Percentiles rank a stretch among this genome's conserved stretches.
Evolutionary conservation across 768 basidiomycete genomes (phyloP).

Genomic region (Hemileccinum impolitum): DNA sequence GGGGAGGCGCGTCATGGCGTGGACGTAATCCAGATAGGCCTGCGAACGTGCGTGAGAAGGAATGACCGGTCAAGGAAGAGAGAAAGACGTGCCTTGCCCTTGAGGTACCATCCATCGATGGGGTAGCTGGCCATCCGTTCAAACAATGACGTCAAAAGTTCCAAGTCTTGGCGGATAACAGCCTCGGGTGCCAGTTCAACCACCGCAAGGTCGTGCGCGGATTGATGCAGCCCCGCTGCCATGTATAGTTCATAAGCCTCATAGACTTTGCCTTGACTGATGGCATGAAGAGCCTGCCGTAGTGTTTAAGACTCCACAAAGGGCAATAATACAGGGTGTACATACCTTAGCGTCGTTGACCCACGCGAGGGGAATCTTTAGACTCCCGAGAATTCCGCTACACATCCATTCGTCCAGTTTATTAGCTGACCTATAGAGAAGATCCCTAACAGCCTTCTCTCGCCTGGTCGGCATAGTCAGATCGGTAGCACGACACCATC

Average conservation of each 20-base stretch:
- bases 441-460: slow-evolving; percentile 75
- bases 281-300: slow-evolving; percentile 61
- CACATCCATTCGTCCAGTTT: slow-evolving; percentile 71
- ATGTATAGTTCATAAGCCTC: slow-evolving; percentile 77
- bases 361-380: slow-evolving; percentile 84
- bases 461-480: slow-evolving; percentile 56
- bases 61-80: background rate
- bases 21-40: slow-evolving; percentile 71
- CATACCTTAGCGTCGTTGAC: slow-evolving; percentile 84
- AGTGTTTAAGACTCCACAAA: background rate
- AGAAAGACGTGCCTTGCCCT: slow-evolving; percentile 64
- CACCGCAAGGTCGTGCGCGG: slow-evolving; percentile 83
- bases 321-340: background rate
- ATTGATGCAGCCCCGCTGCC: slow-evolving; percentile 61
- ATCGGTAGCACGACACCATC: background rate
- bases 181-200: slow-evolving; percentile 87
- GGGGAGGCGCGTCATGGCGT: slow-evolving; percentile 59
- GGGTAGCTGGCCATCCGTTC: slow-evolving; percentile 51
- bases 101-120: slow-evolving; percentile 75
- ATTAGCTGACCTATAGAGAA: slow-evolving; percentile 67
- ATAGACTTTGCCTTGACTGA: slow-evolving; percentile 58
- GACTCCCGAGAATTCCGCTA: slow-evolving; percentile 65
- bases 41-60: slow-evolving; percentile 27
- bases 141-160: slow-evolving; percentile 68
- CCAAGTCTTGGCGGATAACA: slow-evolving; percentile 53